These are phyloP conservation scores for Fusarium pininemorale DNA, from an alignment of 2,329 filamentous ascomycete species.

Conservation along the genomic window DNA sequence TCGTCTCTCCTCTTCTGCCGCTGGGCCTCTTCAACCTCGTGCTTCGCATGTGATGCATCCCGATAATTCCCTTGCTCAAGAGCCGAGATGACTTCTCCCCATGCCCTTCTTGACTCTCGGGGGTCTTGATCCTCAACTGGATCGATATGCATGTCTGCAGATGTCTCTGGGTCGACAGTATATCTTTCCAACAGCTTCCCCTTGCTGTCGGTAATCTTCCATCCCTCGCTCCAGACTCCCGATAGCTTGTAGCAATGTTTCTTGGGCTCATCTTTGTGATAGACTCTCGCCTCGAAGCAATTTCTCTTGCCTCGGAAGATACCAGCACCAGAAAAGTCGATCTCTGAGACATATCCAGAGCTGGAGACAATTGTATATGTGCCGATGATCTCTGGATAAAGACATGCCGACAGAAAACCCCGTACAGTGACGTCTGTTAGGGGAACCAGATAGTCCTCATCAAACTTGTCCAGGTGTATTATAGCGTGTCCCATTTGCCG, in stretches of 20 bases:
- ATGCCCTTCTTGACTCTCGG: constrained; percentile 82
- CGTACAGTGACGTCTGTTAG: constrained; percentile 59
- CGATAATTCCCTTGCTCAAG: constrained; percentile 81
- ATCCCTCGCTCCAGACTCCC: constrained; percentile 35
- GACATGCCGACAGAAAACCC: constrained; percentile 56
- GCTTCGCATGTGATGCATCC: constrained; percentile 75
- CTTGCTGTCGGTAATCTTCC: constrained; percentile 41
- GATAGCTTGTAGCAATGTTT: constrained; percentile 19
- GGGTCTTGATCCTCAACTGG: constrained; percentile 75
- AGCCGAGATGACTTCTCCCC: constrained; percentile 78
- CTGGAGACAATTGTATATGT: constrained; percentile 57
- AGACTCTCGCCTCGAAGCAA: constrained; percentile 55
- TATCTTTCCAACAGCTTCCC: constrained; percentile 50
- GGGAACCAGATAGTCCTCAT: constrained; percentile 60
- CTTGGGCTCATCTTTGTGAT: constrained; percentile 48
- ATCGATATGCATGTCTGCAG: constrained; percentile 6
- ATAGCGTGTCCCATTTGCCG: constrained; percentile 61
- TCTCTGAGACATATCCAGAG: constrained; percentile 56
- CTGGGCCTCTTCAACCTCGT: constrained; percentile 83
- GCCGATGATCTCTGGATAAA: constrained; percentile 60
- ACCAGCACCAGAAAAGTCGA: constrained; percentile 58
- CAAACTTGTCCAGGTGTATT: constrained; percentile 58
- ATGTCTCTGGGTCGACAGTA: constrained; percentile 47
- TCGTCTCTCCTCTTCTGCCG: constrained; percentile 77
- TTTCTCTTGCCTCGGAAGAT: constrained; percentile 52